Base-by-base conservation (phyloP, 495 filamentous ascomycete genomes). In the Penicilliopsis zonata region DNA sequence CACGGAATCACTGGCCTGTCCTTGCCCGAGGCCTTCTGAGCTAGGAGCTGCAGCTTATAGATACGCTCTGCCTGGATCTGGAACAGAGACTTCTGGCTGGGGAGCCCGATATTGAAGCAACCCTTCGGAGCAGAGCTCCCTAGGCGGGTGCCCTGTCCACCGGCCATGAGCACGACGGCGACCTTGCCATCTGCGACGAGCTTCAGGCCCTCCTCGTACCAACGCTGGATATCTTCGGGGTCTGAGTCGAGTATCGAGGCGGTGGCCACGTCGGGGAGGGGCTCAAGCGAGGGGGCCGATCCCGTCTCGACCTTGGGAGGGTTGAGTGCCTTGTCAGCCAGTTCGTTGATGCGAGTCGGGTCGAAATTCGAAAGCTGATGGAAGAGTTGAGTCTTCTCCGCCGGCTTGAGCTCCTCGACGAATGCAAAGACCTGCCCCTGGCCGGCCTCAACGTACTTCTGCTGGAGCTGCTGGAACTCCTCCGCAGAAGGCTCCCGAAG, bases 11-110 rank as follows among this genome's bases (percentile, higher is more conserved):
- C 70, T 18, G 82, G 79, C 36, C 71, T 67, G 42, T 63, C 53
- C 37, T 74, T 76, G 12, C 71, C 70, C 30, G 76, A 68, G 37
- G 72, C 65, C 64, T 82, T 77, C 33, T 71, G 62, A n/a, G 86
- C 86, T 34, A 96, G 60, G 34, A 73, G 50, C 57, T 96, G 83
- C n/a, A 94, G 58, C 64, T 82, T 87, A 36, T 63, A 59, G 45
- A 99, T 99, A 26, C 92, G 64, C 74, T 99, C 84, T 10, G 80
- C 90, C 58, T 96, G 92, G 34, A 96, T 80, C 64, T 95, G 85
- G 70, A 99, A 99, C 17, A 99, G 75, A 0, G 84, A 82, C 63
- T 99, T 99, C 46, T 79, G 55, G 42, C 85, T 94, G 18, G 86
- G 78, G 35, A 99, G 71, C 23, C 85, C 86, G 49, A 99, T 94